Evolutionary conservation across 208 protist genomes (phyloP).

Genomic region (Acanthamoeba lenticulata): DNA sequence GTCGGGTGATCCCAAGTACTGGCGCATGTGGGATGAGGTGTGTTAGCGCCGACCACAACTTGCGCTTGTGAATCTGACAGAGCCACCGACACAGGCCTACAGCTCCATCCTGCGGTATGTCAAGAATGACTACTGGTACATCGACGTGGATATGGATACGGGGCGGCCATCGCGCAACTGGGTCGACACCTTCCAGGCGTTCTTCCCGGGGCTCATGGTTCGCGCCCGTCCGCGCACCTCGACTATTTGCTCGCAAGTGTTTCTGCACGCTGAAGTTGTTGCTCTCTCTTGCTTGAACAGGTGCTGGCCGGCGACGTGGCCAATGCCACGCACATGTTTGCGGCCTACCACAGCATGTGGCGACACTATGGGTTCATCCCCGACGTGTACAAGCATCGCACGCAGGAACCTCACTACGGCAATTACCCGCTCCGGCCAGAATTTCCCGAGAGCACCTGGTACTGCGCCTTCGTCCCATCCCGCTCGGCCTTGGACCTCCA

Average conservation of each 20-base stretch:
- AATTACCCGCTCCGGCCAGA: slow-evolving; percentile 91
- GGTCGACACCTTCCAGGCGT: slow-evolving; percentile 86
- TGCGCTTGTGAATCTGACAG: neutral
- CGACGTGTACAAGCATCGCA: slow-evolving; percentile 83
- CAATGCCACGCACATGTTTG: slow-evolving; percentile 81
- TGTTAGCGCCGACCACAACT: neutral
- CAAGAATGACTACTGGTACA: slow-evolving; percentile 82
- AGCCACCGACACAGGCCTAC: slow-evolving; percentile 4
- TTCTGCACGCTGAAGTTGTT: too few relatives aligned
- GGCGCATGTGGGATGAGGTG: slow-evolving; percentile 72
- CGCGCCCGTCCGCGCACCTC: neutral
- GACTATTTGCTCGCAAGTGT: neutral
- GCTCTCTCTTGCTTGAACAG: neutral
- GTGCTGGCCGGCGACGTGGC: slow-evolving; percentile 86
- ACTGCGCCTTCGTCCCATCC: neutral
- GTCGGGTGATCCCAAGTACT: slow-evolving; percentile 70
- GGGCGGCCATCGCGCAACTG: slow-evolving; percentile 60
- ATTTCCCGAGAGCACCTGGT: slow-evolving; percentile 86
- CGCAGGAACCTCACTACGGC: neutral
- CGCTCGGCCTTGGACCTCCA: neutral
- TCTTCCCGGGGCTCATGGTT: slow-evolving; percentile 46
- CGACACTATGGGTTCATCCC: slow-evolving; percentile 87
- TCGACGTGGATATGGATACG: slow-evolving; percentile 84
- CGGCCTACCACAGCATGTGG: slow-evolving; percentile 87
- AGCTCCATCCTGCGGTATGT: slow-evolving; percentile 65